A percentile compares a stretch with the other conserved stretches of the same genome.
Evolutionary conservation across 1,284 basidiomycete species (phyloP).

Genomic region (Boletellus dicymbophilus): DNA sequence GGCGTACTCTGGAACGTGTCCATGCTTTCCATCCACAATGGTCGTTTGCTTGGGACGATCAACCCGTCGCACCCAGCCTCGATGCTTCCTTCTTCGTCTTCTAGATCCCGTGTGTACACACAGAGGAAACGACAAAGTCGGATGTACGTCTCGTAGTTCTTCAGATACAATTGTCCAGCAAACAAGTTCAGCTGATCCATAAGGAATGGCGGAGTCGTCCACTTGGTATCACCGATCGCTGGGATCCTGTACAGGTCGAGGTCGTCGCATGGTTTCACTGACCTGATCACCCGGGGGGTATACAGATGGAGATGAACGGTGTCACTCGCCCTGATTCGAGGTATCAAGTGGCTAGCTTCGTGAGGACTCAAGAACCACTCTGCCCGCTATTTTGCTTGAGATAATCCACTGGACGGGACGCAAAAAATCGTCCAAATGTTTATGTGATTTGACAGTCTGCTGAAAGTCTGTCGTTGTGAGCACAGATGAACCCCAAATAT

Average conservation of each 20-base stretch:
- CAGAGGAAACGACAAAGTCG: neutral
- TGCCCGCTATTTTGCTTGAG: slow-evolving; percentile 12
- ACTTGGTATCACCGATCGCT: neutral
- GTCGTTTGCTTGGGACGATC: slow-evolving; percentile 25
- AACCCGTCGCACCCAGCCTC: slow-evolving; percentile 36
- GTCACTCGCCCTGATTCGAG: slow-evolving; percentile 34
- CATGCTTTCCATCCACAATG: slow-evolving; percentile 5
- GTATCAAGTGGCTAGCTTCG: slow-evolving; percentile 43
- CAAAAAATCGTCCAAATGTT: neutral
- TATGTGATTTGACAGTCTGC: neutral
- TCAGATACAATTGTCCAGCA: slow-evolving; percentile 1
- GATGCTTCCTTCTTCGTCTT: slow-evolving; percentile 4
- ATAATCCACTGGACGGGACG: slow-evolving; percentile 40
- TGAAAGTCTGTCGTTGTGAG: neutral
- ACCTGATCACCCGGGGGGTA: slow-evolving; percentile 35
- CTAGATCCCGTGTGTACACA: slow-evolving; percentile 15
- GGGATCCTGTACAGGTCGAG: slow-evolving; percentile 38
- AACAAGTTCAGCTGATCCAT: slow-evolving; percentile 30
- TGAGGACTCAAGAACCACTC: slow-evolving; percentile 39
- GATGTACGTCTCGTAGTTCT: neutral
- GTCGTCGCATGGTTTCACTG: slow-evolving; percentile 39
- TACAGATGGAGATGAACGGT: slow-evolving; percentile 42
- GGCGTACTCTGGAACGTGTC: slow-evolving; percentile 34
- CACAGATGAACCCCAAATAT: neutral
- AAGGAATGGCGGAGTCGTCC: neutral